phyloP scores from a whole-genome alignment of 352 stramenopile genomes.

The Phytophthora tubulina region DNA sequence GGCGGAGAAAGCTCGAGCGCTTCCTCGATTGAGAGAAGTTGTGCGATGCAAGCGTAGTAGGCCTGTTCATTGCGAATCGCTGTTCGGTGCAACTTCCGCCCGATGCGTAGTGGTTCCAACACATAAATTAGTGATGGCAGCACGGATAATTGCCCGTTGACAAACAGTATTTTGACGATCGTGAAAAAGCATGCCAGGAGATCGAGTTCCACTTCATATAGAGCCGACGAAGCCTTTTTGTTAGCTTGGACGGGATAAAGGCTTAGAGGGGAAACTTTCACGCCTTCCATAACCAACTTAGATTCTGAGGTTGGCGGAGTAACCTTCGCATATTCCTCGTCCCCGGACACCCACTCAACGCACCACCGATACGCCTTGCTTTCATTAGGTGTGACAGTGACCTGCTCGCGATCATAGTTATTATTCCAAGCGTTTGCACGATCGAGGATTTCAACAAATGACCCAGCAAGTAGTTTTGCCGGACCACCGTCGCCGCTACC shows the following conservation, averaged over 20 bases:
- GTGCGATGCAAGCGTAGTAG: slow-evolving; percentile 90
- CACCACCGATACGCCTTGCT: slow-evolving; percentile 19
- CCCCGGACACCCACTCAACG: slow-evolving; percentile 39
- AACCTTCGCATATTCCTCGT: slow-evolving; percentile 41
- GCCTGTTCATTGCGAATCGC: slow-evolving; percentile 88
- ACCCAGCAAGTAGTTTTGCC: slow-evolving; percentile 32
- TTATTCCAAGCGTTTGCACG: slow-evolving; percentile 27
- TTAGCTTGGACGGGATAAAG: slow-evolving; percentile 3
- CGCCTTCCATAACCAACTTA: not conserved
- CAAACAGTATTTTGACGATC: slow-evolving; percentile 88
- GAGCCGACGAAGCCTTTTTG: not conserved
- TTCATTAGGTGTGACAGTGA: not conserved
- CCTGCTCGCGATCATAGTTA: not conserved
- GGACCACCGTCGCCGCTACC: slow-evolving; percentile 15
- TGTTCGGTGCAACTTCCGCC: slow-evolving; percentile 78
- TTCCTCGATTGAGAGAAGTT: slow-evolving; percentile 73
- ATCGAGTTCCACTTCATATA: slow-evolving; percentile 69
- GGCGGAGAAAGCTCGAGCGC: slow-evolving; percentile 12
- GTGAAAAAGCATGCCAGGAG: slow-evolving; percentile 85
- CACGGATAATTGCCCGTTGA: slow-evolving; percentile 59
- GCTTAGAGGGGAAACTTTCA: not conserved
- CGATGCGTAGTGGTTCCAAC: slow-evolving; percentile 73
- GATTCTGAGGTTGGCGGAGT: not conserved
- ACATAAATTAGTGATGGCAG: slow-evolving; percentile 64
- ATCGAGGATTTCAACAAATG: slow-evolving; percentile 50